Base-by-base conservation (phyloP, 345 rosid species). In the Toxicodendron radicans region DNA sequence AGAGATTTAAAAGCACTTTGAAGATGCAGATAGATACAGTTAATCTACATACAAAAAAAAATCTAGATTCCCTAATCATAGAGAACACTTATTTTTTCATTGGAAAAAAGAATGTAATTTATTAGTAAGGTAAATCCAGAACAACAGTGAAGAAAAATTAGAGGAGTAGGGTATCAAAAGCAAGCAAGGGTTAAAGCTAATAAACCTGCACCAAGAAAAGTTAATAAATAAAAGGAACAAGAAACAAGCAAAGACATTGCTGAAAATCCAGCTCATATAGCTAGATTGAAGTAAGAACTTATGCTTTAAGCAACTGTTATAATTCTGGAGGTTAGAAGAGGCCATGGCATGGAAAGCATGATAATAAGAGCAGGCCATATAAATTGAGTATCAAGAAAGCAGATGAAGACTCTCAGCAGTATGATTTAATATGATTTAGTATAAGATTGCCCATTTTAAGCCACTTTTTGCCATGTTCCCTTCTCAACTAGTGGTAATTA, bases 221-320 rank as follows among this genome's bases (percentile, higher is more conserved):
- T 13, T 64, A 43, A 64, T 64, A 64, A 52, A 67, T 66, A 10
- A 30, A 49, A 53, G 12, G 49, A 33, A 54, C n/a, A 53, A 68
- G 10, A 52, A 17, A 33, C 72, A 5, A 10, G 61, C 32, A 24
- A 20, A 53, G 46, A 10, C 10, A 1, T 68, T 18, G 11, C 20
- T 12, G 7, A 68, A 51, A 53, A 21, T 68, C 49, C 51, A 68
- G 32, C 11, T 68, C 4, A 2, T 68, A 3, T 54, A 35, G 10
- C 33, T 52, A 7, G 27, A 33, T 24, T 23, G 58, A 30, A 27
- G 1, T 24, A 51, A 14, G 13, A 53, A 53, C 8, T 24, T 35
- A n/a, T 7, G 4, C 5, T 32, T 18, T 68, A 54, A 35, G 32
- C 49, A n/a, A 54, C 11, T 18, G 30, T n/a, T 52, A 27, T 12